Conservation (phyloP, 2,329 filamentous ascomycete species). For the Ceratocystis variospora region DNA sequence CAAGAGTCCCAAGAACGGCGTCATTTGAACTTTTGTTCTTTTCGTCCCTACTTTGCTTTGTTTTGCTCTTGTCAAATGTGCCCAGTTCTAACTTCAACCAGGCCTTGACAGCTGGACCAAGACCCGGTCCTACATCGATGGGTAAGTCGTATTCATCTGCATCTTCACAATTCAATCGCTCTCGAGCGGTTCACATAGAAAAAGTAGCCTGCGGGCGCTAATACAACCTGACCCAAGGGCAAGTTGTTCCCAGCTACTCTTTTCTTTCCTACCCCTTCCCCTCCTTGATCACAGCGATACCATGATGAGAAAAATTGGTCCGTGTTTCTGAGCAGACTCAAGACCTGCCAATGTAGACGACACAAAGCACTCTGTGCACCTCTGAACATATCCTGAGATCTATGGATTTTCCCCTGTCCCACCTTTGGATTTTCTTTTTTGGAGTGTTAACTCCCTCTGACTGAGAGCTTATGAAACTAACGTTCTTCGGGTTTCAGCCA, state of each 20-base stretch:
- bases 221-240: not conserved
- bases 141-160: constrained; percentile 43
- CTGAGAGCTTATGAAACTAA: constrained; percentile 12
- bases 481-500: constrained; percentile 27
- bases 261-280: not conserved
- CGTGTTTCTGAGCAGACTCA: constrained; percentile 92
- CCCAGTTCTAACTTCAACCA: constrained; percentile 26
- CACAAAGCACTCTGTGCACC: constrained; percentile 53
- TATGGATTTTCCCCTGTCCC: not conserved
- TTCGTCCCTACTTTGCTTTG: constrained; percentile 15
- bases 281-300: constrained; percentile 13
- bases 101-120: constrained; percentile 60
- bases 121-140: constrained; percentile 68
- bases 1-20: constrained; percentile 20
- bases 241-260: constrained; percentile 1
- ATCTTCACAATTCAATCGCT: not conserved
- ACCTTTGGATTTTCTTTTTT: not conserved
- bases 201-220: constrained; percentile 2
- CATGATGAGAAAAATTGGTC: constrained; percentile 78
- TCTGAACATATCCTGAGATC: constrained; percentile 43
- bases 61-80: constrained; percentile 18
- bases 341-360: constrained; percentile 75
- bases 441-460: not conserved
- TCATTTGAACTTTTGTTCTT: constrained; percentile 19
- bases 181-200: not conserved